Conservation (phyloP, 805 yeast species). For the Cyberlindnera xishuangbannaensis region DNA sequence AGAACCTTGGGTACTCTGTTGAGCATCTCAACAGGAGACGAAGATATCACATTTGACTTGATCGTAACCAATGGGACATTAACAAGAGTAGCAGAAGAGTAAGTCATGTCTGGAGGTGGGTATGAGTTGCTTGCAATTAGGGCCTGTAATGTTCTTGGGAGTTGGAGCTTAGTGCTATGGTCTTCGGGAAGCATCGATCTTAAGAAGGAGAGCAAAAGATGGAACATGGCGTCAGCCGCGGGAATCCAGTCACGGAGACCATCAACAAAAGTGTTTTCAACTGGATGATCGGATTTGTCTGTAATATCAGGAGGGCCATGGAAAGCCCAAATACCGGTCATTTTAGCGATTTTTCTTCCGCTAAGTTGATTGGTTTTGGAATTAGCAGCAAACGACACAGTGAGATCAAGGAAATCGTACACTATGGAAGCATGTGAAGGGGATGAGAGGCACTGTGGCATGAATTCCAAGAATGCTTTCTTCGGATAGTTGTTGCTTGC, state of each 20-base stretch:
- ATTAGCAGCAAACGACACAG: slow-evolving; percentile 73
- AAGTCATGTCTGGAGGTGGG: slow-evolving; percentile 56
- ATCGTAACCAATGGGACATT: slow-evolving; percentile 60
- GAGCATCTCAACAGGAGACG: slow-evolving; percentile 53
- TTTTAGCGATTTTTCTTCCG: slow-evolving; percentile 71
- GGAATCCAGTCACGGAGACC: slow-evolving; percentile 76
- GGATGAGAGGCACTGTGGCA: slow-evolving; percentile 79
- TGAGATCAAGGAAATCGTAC: slow-evolving; percentile 77
- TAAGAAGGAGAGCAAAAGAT: slow-evolving; percentile 67
- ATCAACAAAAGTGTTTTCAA: slow-evolving; percentile 45
- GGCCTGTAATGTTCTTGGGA: slow-evolving; percentile 64
- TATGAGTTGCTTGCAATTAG: slow-evolving; percentile 60
- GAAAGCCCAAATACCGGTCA: slow-evolving; percentile 90
- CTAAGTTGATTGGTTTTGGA: slow-evolving; percentile 72
- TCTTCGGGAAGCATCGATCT: slow-evolving; percentile 73
- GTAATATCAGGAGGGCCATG: slow-evolving; percentile 31
- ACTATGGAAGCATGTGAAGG: slow-evolving; percentile 89
- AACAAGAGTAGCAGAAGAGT: slow-evolving; percentile 33
- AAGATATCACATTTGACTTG: slow-evolving; percentile 33
- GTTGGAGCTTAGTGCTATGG: slow-evolving; percentile 42
- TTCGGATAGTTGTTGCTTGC: slow-evolving; percentile 60
- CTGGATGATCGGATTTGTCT: slow-evolving; percentile 18
- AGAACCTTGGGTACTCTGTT: slow-evolving; percentile 52
- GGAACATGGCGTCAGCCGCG: slow-evolving; percentile 83
- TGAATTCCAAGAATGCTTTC: slow-evolving; percentile 68